These are phyloP conservation scores for Candida easanensis DNA, from an alignment of 805 yeast species.

Conservation along the genomic window DNA sequence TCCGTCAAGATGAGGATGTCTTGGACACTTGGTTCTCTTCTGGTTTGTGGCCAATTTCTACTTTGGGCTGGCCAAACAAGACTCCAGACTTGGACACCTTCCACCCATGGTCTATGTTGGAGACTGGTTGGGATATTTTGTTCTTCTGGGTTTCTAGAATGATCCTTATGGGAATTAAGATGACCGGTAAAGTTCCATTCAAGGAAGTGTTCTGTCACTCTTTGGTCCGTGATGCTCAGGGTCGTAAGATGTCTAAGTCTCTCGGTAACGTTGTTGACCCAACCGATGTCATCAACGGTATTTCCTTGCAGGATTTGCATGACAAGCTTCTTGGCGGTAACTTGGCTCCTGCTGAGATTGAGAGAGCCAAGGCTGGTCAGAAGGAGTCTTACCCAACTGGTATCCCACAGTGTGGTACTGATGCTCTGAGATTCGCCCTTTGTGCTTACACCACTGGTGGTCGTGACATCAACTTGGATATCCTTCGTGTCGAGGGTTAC, in stretches of 20 bases:
- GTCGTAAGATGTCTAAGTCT: constrained; percentile 98
- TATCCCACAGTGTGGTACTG: constrained; percentile 99
- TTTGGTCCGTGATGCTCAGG: constrained; percentile 97
- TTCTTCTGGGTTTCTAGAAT: constrained; percentile 99
- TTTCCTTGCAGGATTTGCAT: constrained; percentile 73
- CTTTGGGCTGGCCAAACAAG: constrained; percentile 92
- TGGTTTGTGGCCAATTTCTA: constrained; percentile 96
- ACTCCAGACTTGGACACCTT: constrained; percentile 72
- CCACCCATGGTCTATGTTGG: constrained; percentile 90
- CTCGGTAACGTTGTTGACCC: constrained; percentile 97
- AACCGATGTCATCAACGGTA: constrained; percentile 88
- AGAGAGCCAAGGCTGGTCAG: constrained; percentile 86
- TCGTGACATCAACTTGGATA: constrained; percentile 94
- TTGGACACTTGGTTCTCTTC: constrained; percentile 99
- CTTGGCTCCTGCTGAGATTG: constrained; percentile 84
- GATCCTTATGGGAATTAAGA: constrained; percentile 86
- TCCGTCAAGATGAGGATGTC: constrained; percentile 94
- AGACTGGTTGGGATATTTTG: constrained; percentile 98
- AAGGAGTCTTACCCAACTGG: constrained; percentile 89
- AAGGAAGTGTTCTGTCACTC: constrained; percentile 98
- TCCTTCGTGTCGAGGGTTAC: constrained; percentile 96
- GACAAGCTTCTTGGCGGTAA: constrained; percentile 77
- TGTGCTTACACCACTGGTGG: constrained; percentile 99
- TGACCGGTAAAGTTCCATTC: constrained; percentile 91
- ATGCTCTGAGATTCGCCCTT: constrained; percentile 94